Base-by-base conservation (phyloP, 1,284 basidiomycete species). In the Rhodofomes roseus region DNA sequence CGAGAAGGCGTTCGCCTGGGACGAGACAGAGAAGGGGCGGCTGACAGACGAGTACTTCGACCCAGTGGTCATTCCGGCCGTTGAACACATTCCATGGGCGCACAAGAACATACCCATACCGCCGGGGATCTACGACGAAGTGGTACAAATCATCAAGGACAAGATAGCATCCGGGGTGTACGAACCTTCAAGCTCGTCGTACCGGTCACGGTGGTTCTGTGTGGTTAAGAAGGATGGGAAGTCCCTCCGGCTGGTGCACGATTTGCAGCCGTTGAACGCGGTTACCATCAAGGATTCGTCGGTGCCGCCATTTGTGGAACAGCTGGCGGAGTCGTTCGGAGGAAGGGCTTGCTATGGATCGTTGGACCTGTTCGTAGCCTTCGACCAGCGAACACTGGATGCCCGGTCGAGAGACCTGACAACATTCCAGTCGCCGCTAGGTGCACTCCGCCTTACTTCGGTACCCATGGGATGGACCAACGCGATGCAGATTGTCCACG, bases 401-500 rank as follows among this genome's bases (percentile, higher is more conserved):
- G 41, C 55, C n/a, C 4, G 23, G 0, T 76, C 72, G 0, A 44
- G 71, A 1, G 72, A 77, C 44, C 57, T 66, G 7, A 70, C 63
- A 0, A 60, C 65, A 1, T 65, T 55, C 41, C 55, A 60, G 64
- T 64, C 55, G 60, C 57, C 23, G 11, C 36, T 60, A 48, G 65
- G 71, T 16, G 57, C 65, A 8, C 46, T 66, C 20, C 62, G 65
- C 20, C 63, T 75, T 0, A 62, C 59, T 0, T 64, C 60, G 0
- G 51, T 77, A 0, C 76, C 74, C 0, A 74, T 74, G 73, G 76
- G 77, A 0, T 78, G 67, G 66, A 76, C 74, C 0, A 76, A 77
- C 55, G 76, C 71, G 0, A 68, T 73, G 0, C 69, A 69, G 5
- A 72, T 74, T 12, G 31, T 71, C 73, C 73, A 77, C 54, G 68